phyloP scores from a whole-genome alignment of 2,329 filamentous ascomycete species.

The Cordyceps cateniannulata region DNA sequence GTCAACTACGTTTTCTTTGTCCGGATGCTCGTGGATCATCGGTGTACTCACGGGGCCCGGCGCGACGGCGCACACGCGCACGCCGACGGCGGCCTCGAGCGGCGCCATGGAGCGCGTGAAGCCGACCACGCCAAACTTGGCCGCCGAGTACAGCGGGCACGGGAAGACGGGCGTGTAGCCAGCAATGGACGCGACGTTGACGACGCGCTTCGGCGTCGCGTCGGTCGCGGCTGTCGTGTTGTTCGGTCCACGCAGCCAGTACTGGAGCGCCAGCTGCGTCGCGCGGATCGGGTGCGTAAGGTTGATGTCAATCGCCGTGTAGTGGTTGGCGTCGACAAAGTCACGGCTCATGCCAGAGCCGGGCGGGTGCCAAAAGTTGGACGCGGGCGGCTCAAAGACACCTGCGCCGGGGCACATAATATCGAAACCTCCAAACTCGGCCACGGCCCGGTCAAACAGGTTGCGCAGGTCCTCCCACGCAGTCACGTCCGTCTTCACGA shows the following conservation, averaged over 20 bases:
- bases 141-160: constrained; percentile 32
- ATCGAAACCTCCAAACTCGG: constrained; percentile 32
- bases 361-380: constrained; percentile 36
- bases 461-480: constrained; percentile 31
- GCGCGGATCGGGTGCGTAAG: constrained; percentile 34
- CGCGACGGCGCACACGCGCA: constrained; percentile 38
- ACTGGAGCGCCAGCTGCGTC: constrained; percentile 33
- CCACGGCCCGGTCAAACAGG: constrained; percentile 28
- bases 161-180: constrained; percentile 28
- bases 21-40: constrained; percentile 37
- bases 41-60: constrained; percentile 39
- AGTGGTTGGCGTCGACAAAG: constrained; percentile 22
- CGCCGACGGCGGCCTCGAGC: constrained; percentile 26
- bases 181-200: constrained; percentile 33
- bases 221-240: constrained; percentile 23
- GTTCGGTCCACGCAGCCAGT: constrained; percentile 27
- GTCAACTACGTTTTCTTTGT: constrained; percentile 34
- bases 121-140: constrained; percentile 32
- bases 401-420: constrained; percentile 41
- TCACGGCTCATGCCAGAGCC: constrained; percentile 29
- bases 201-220: constrained; percentile 27
- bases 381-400: constrained; percentile 39
- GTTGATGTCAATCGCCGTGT: constrained; percentile 34
- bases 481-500: constrained; percentile 38
- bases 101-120: constrained; percentile 34